Evolutionary conservation across 2,329 filamentous ascomycete genomes (phyloP).

Genomic region (Alternaria postmessia): DNA sequence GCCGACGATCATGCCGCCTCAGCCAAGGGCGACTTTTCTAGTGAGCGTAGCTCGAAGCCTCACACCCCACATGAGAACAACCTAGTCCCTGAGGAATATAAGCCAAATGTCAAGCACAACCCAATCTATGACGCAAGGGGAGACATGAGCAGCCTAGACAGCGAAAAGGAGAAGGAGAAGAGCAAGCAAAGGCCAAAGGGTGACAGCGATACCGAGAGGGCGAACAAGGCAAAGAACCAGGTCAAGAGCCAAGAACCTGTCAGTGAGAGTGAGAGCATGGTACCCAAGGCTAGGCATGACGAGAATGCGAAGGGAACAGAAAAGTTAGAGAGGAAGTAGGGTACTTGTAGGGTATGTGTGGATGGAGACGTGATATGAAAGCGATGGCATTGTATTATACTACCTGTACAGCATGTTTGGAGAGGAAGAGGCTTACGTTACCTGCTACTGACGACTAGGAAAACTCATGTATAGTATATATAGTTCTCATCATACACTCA

Average conservation of each 20-base stretch:
- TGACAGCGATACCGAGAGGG: background rate
- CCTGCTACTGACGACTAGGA: background rate
- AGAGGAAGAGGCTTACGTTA: background rate
- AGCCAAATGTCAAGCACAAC: constrained; percentile 19
- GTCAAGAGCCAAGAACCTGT: constrained; percentile 15
- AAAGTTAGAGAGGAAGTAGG: constrained; percentile 7
- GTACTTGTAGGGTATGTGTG: background rate
- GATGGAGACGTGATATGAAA: background rate
- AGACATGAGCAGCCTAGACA: constrained; percentile 16
- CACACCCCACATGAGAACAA: constrained; percentile 16
- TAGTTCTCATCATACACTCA: background rate
- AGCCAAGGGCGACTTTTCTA: constrained; percentile 13
- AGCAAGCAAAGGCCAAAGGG: constrained; percentile 16
- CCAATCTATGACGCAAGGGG: constrained; percentile 13
- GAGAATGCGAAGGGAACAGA: constrained; percentile 32
- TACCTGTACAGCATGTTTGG: constrained; percentile 7
- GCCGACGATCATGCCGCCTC: constrained; percentile 13
- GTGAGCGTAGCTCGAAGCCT: constrained; percentile 19
- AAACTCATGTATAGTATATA: constrained; percentile 4
- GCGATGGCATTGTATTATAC: constrained; percentile 15
- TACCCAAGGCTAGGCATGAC: constrained; percentile 62
- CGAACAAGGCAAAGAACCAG: constrained; percentile 6
- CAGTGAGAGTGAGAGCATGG: constrained; percentile 55
- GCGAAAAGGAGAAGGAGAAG: constrained; percentile 17
- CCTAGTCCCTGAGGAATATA: constrained; percentile 32